A percentile compares a stretch with the other conserved stretches of the same genome.
These are phyloP conservation scores for Penicillium parvum DNA, from an alignment of 495 filamentous ascomycete species.

Conservation along the genomic window DNA sequence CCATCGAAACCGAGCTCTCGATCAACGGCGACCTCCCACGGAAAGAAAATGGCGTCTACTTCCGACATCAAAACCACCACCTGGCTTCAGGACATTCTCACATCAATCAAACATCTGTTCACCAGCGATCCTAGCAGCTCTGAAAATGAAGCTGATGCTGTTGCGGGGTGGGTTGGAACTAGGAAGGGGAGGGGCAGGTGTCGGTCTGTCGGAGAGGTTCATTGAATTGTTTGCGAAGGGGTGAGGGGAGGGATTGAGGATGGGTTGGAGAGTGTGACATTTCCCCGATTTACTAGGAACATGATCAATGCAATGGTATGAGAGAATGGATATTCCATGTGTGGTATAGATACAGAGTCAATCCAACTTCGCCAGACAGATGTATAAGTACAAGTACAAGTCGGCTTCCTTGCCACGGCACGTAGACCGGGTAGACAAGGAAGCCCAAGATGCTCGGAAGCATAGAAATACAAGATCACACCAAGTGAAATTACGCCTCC, in stretches of 20 bases:
- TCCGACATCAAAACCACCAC: neutral
- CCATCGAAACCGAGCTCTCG: neutral
- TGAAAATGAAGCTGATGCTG: conserved; percentile 20
- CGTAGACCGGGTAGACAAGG: neutral
- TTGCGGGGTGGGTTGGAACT: conserved; percentile 22
- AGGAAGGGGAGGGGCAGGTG: conserved; percentile 16
- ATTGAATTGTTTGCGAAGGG: conserved; percentile 5
- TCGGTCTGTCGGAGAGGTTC: conserved; percentile 21
- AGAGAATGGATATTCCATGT: conserved; percentile 7
- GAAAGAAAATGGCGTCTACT: no score
- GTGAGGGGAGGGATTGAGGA: no score
- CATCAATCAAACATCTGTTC: conserved; percentile 14
- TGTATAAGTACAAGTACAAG: conserved; percentile 27
- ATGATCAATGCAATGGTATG: neutral
- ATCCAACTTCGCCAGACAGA: conserved; percentile 21
- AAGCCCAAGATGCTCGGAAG: neutral
- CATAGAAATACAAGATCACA: conserved; percentile 5
- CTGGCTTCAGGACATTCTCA: conserved; percentile 11
- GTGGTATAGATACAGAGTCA: conserved; percentile 29
- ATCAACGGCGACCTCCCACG: no score
- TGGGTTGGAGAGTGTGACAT: neutral
- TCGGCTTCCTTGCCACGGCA: neutral
- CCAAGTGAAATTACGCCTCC: conserved; percentile 30
- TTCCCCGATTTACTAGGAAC: neutral
- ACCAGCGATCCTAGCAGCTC: neutral